phyloP scores from a whole-genome alignment of 148 eudicot genomes.

The Polygonum aviculare region DNA sequence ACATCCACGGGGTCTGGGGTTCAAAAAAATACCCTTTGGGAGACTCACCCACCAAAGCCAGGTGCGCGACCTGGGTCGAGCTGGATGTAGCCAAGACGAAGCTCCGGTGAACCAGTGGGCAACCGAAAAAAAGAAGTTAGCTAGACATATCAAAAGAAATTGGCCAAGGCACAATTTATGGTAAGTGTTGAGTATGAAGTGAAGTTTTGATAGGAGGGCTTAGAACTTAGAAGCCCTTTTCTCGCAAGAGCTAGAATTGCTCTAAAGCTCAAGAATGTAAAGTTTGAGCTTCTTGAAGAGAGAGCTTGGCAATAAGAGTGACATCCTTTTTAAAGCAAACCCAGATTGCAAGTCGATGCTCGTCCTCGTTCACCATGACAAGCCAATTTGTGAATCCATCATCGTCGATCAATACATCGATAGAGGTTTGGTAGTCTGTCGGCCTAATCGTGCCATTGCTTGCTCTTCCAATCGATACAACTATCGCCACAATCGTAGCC shows the following conservation, averaged over 20 bases:
- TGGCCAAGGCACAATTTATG: not conserved
- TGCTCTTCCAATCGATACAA: conserved; percentile 8
- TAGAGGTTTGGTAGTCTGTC: conserved; percentile 15
- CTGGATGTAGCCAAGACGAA: too few species aligned
- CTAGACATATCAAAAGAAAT: not conserved
- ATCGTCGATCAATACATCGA: conserved; percentile 24
- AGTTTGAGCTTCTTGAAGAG: conserved; percentile 17
- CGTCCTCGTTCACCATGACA: conserved; percentile 21
- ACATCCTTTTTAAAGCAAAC: conserved; percentile 26
- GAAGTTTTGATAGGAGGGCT: conserved; percentile 18
- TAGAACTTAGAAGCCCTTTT: conserved; percentile 18
- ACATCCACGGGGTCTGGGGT: too few species aligned
- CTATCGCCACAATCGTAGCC: not conserved
- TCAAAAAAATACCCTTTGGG: too few species aligned
- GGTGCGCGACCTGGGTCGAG: too few species aligned
- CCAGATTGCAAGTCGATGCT: conserved; percentile 26
- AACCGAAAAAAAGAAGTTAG: not conserved
- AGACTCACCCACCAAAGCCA: too few species aligned
- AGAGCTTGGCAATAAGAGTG: conserved; percentile 13
- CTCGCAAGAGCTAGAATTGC: conserved; percentile 22
- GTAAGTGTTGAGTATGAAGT: conserved; percentile 11
- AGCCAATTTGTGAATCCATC: conserved; percentile 25
- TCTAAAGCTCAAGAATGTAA: conserved; percentile 22
- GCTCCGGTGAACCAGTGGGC: too few species aligned
- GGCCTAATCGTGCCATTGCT: conserved; percentile 22